These are phyloP conservation scores for Grammothele lineata DNA, from an alignment of 768 basidiomycete genomes.

Conservation along the genomic window DNA sequence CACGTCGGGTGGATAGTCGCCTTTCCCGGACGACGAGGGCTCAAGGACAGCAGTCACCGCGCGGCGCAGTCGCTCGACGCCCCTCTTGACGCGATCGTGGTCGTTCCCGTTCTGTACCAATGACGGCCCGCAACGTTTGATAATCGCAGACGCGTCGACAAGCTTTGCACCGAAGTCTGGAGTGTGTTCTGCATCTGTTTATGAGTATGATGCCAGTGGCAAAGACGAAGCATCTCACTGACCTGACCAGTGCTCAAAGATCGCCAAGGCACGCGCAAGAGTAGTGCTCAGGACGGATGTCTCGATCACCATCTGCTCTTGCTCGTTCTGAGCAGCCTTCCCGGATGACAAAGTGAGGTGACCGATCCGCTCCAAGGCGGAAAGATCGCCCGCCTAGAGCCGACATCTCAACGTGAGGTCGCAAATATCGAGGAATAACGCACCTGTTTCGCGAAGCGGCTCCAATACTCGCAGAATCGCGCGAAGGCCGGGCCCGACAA, in stretches of 20 bases:
- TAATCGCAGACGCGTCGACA: not conserved
- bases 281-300: slow-evolving; percentile 32
- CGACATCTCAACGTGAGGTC: not conserved
- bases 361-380: slow-evolving; percentile 40
- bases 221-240: not conserved
- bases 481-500: slow-evolving; percentile 50
- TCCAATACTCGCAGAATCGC: slow-evolving; percentile 70
- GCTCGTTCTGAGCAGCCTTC: slow-evolving; percentile 16
- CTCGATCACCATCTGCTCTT: slow-evolving; percentile 31
- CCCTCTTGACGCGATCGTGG: slow-evolving; percentile 56
- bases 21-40: not conserved
- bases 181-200: slow-evolving; percentile 3
- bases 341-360: not conserved
- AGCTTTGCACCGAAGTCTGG: slow-evolving; percentile 1
- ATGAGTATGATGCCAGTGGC: not conserved
- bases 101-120: slow-evolving; percentile 22
- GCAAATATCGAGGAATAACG: slow-evolving; percentile 6
- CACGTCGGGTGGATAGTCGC: slow-evolving; percentile 1
- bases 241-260: slow-evolving; percentile 32
- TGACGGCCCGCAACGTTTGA: slow-evolving; percentile 7
- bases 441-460: slow-evolving; percentile 62
- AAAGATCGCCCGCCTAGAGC: slow-evolving; percentile 16
- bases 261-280: slow-evolving; percentile 42
- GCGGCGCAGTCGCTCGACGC: slow-evolving; percentile 56
- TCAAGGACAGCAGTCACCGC: slow-evolving; percentile 47